Conservation (phyloP, 2,329 filamentous ascomycete genomes). For the Diplodia mutila region DNA sequence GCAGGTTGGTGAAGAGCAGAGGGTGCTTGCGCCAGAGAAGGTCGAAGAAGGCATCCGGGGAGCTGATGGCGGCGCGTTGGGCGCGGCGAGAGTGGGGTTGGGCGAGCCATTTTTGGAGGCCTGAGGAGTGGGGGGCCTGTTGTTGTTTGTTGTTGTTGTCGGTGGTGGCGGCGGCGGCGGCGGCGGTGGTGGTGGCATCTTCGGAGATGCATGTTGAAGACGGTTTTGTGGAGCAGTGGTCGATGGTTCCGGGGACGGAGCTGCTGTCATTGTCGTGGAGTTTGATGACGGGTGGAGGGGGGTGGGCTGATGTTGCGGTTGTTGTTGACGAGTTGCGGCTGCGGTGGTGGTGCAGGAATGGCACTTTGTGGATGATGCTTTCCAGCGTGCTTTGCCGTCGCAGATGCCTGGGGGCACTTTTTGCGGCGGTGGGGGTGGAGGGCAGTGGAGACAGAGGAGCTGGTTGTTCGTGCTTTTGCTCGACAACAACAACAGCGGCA, state of each 20-base stretch:
- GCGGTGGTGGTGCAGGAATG: background rate
- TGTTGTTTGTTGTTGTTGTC: background rate
- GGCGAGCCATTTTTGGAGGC: background rate
- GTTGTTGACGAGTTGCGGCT: background rate
- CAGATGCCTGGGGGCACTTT: background rate
- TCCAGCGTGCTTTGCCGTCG: background rate
- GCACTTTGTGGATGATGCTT: background rate
- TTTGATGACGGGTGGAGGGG: background rate
- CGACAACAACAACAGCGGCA: background rate
- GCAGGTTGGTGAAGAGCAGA: conserved; percentile 2
- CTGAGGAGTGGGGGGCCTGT: background rate
- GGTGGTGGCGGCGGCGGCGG: background rate
- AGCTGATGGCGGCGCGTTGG: background rate
- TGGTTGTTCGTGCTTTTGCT: background rate
- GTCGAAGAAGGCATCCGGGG: background rate
- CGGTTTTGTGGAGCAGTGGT: background rate
- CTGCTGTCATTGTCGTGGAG: background rate
- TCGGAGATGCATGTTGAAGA: background rate
- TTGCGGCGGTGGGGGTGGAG: background rate
- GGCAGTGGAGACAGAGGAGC: background rate
- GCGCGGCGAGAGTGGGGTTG: background rate
- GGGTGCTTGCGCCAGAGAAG: background rate
- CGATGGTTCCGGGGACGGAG: background rate
- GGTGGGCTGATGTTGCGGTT: background rate
- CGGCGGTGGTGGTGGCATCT: background rate